These are phyloP conservation scores for Chernovozyma aurita DNA, from an alignment of 1,139 yeast species.

Conservation along the genomic window DNA sequence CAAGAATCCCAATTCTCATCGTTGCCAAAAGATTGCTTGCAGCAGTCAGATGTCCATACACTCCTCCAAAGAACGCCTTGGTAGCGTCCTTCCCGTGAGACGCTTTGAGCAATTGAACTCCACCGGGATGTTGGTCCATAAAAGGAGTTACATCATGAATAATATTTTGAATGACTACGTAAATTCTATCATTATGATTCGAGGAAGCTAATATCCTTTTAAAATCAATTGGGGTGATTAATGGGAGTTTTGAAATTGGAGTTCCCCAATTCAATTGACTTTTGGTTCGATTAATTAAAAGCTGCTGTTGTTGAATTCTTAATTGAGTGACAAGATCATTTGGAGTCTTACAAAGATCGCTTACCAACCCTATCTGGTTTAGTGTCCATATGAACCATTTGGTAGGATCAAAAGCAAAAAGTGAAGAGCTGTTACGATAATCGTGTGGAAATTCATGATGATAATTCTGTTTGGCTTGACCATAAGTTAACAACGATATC, in stretches of 20 bases:
- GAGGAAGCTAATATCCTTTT: conserved; percentile 33
- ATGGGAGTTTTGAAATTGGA: conserved; percentile 63
- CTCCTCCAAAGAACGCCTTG: conserved; percentile 70
- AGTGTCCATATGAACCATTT: conserved; percentile 52
- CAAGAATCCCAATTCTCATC: conserved; percentile 68
- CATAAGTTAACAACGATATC: conserved; percentile 53
- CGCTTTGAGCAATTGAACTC: conserved; percentile 53
- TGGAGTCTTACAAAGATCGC: conserved; percentile 39
- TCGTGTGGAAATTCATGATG: conserved; percentile 77
- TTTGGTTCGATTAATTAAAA: conserved; percentile 51
- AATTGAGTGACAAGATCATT: conserved; percentile 51
- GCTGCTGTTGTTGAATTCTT: conserved; percentile 61
- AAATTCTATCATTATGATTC: conserved; percentile 33
- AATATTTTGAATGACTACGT: conserved; percentile 48
- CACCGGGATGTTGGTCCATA: conserved; percentile 72
- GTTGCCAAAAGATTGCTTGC: conserved; percentile 69
- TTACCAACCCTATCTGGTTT: conserved; percentile 35
- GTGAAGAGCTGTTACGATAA: conserved; percentile 46
- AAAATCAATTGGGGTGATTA: conserved; percentile 48
- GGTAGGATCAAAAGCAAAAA: conserved; percentile 61
- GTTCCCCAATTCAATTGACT: conserved; percentile 76
- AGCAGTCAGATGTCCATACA: conserved; percentile 70
- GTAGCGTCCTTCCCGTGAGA: conserved; percentile 73
- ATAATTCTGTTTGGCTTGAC: conserved; percentile 62
- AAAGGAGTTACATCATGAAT: conserved; percentile 74